Percentiles rank a stretch among this genome's conserved stretches.
These are phyloP conservation scores for Catenaria anguillulae DNA, from an alignment of 371 early-diverging fungal species.

Conservation along the genomic window DNA sequence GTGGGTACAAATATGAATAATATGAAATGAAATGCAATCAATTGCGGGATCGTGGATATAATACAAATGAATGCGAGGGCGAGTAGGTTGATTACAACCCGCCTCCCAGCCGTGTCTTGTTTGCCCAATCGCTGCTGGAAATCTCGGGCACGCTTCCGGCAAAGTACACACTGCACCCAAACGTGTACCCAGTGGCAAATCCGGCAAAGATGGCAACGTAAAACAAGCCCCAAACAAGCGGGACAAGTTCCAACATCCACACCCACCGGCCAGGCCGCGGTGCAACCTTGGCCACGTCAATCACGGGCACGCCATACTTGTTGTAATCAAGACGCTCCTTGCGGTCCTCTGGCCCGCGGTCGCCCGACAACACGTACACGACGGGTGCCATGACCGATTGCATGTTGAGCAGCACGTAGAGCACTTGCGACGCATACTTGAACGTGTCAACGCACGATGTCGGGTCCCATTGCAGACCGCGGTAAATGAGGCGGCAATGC, in stretches of 20 bases:
- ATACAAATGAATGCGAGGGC: too few relatives aligned
- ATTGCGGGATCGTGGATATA: too few relatives aligned
- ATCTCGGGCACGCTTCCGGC: background rate
- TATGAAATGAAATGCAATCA: too few relatives aligned
- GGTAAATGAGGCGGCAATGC: slow-evolving; percentile 5
- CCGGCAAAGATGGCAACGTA: slow-evolving; percentile 5
- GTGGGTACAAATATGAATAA: too few relatives aligned
- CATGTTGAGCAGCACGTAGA: slow-evolving; percentile 9
- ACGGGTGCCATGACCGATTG: slow-evolving; percentile 5
- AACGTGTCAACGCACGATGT: background rate
- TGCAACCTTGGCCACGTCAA: slow-evolving; percentile 2
- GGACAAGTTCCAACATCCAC: slow-evolving; percentile 5
- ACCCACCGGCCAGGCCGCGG: too few relatives aligned
- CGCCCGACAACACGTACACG: slow-evolving; percentile 5
- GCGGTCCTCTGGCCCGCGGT: slow-evolving; percentile 3
- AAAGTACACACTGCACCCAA: slow-evolving; percentile 7
- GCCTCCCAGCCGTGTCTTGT: too few relatives aligned
- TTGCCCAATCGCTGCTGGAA: too few relatives aligned
- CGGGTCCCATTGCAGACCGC: slow-evolving; percentile 6
- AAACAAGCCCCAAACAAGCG: slow-evolving; percentile 6
- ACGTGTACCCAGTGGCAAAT: slow-evolving; percentile 5
- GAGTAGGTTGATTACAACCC: too few relatives aligned
- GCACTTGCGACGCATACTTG: slow-evolving; percentile 5
- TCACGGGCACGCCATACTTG: slow-evolving; percentile 5
- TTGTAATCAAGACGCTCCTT: too few relatives aligned